Evolutionary conservation across 2,329 filamentous ascomycete genomes (phyloP), one percentile per base, ranked within the genome.

Genomic region (Diplodia intermedia): DNA sequence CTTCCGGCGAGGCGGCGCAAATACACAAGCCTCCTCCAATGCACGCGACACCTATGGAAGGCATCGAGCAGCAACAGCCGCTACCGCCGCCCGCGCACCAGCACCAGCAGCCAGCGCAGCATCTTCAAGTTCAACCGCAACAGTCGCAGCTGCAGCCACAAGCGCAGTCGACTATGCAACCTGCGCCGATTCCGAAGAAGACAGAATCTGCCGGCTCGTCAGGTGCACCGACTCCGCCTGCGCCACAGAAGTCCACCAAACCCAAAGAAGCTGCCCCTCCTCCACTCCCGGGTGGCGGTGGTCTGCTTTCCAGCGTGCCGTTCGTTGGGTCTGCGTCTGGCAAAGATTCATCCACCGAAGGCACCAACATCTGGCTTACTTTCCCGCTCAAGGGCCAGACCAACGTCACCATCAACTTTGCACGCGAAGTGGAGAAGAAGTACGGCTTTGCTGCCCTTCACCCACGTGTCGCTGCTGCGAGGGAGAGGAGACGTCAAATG

Each of bases 381-480:
- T 90, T 99, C 68, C 89, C 91, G 0, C 85, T 99, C 49, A 87
- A 90, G 68, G 92, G 93, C 50, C 89, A 92, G 73, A 90, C 88
- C 43, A 97, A 97, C 78, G 93, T 94, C 72, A 94, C 96, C 70
- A 89, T 99, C 80, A 98, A 98, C 78, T 97, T 98, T 72, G 94
- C 94, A 75, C 92, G 93, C 54, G 85, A 98, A 79, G 95, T 96
- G 12, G 93, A 97, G 79, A 93, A 96, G 71, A 91, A 90, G 70
- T 98, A 97, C 77, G 95, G 95, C 29, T 97, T 94, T 85, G 93
- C 96, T 70, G 95, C 94, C 0, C 85, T 98, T 43, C 94, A 98
- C 77, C 95, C 95, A 36, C 91, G 94, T 8, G 86, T 96, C 70
- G 95, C 95, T 1, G 94, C 94, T 38, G 92, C 95, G 71, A 90